phyloP scores from a whole-genome alignment of 257 asterid genomes.

The Gentiana macrophylla region DNA sequence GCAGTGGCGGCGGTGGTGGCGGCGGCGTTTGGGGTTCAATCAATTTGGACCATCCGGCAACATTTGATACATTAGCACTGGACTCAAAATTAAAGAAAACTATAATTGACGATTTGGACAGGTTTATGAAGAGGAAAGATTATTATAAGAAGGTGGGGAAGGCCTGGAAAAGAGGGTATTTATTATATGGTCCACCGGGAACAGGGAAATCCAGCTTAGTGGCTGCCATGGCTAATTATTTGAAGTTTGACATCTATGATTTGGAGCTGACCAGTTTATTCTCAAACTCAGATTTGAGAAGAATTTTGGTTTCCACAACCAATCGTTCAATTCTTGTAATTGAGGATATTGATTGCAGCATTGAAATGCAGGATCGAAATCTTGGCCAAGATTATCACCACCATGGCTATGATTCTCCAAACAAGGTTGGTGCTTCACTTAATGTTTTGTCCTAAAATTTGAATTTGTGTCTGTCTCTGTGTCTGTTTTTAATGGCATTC shows the following conservation, averaged over 20 bases:
- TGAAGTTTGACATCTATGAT: conserved; percentile 65
- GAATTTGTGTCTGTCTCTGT: too few relatives aligned
- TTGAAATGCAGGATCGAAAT: conserved; percentile 50
- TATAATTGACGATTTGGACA: conserved; percentile 54
- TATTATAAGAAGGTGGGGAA: conserved; percentile 71
- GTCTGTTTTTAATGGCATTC: too few relatives aligned
- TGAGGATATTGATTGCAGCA: conserved; percentile 76
- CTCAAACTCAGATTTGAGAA: conserved; percentile 51
- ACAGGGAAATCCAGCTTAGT: conserved; percentile 75
- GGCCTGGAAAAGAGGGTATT: conserved; percentile 87
- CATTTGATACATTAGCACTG: conserved; percentile 67
- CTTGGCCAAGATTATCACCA: conserved; percentile 2
- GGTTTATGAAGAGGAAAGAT: conserved; percentile 64
- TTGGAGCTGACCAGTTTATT: conserved; percentile 49
- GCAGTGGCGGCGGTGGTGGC: conserved; percentile 31
- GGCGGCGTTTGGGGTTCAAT: conserved; percentile 59
- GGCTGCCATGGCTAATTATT: conserved; percentile 77
- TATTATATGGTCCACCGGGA: conserved; percentile 87
- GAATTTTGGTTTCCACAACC: conserved; percentile 44
- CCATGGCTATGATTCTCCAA: conserved; percentile 2
- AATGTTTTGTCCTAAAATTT: too few relatives aligned
- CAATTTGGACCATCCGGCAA: conserved; percentile 63
- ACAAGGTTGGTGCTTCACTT: conserved; percentile 19
- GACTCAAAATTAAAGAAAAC: conserved; percentile 39
- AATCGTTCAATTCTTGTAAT: conserved; percentile 58